A percentile compares a stretch with the other conserved stretches of the same genome.
These are phyloP conservation scores for Lotmaria passim DNA, from an alignment of 208 protist species.

Conservation along the genomic window DNA sequence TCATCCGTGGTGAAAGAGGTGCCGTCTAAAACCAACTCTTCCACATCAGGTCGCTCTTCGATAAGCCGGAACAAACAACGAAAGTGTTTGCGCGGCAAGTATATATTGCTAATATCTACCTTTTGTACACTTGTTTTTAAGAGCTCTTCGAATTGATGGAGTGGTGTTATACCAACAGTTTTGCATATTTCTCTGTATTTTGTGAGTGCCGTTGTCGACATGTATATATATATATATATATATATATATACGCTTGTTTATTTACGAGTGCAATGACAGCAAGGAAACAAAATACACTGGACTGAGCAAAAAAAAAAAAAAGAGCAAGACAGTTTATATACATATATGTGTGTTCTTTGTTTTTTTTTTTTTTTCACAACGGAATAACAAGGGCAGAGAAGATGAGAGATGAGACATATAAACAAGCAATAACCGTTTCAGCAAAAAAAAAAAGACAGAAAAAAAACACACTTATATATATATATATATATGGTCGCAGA, in stretches of 20 bases:
- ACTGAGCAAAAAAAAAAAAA: neutral
- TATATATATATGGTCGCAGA: too few species aligned
- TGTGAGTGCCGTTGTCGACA: neutral
- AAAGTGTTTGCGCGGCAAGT: conserved; percentile 53
- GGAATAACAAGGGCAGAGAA: too few species aligned
- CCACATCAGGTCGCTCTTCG: conserved; percentile 49
- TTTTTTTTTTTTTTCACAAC: too few species aligned
- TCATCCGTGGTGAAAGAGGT: conserved; percentile 34
- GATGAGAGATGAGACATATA: too few species aligned
- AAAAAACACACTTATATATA: too few species aligned
- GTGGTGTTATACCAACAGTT: conserved; percentile 1
- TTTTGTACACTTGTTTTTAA: neutral
- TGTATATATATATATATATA: conserved; percentile 8
- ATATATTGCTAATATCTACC: conserved; percentile 48
- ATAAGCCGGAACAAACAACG: conserved; percentile 41
- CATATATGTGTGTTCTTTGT: neutral
- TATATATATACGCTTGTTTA: too few species aligned
- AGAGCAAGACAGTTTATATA: neutral
- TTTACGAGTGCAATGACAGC: too few species aligned
- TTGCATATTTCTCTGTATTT: conserved; percentile 30
- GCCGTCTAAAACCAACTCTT: conserved; percentile 59
- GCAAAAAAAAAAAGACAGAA: too few species aligned
- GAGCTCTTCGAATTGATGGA: conserved; percentile 20
- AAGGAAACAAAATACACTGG: too few species aligned
- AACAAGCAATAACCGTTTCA: too few species aligned